A percentile compares a stretch with the other conserved stretches of the same genome.
These are phyloP conservation scores for Penicillium sp. DNA, from an alignment of 2,329 filamentous ascomycete genomes.

Conservation along the genomic window DNA sequence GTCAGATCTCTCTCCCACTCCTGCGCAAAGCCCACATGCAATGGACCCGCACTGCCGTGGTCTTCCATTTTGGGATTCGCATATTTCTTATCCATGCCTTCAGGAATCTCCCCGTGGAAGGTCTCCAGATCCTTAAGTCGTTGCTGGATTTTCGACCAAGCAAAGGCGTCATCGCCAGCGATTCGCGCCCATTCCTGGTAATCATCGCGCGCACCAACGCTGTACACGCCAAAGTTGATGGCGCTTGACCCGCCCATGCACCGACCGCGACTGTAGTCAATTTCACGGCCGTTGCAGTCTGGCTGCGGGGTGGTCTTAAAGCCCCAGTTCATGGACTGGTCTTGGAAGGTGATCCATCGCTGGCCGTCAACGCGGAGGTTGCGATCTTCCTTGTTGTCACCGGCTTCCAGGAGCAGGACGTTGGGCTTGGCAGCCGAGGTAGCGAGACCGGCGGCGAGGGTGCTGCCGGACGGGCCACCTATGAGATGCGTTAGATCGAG, in stretches of 20 bases:
- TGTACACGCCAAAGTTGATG: constrained; percentile 25
- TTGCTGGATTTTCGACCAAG: constrained; percentile 16
- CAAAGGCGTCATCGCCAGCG: constrained; percentile 16
- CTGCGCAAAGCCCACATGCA: constrained; percentile 19
- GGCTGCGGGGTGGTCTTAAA: constrained; percentile 51
- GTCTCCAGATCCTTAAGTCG: constrained; percentile 21
- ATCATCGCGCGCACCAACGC: constrained; percentile 22
- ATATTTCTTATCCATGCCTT: constrained; percentile 13
- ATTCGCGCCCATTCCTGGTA: constrained; percentile 25
- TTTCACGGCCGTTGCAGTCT: constrained; percentile 30
- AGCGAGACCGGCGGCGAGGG: constrained; percentile 55
- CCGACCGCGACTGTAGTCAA: constrained; percentile 21
- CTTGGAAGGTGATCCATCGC: constrained; percentile 52
- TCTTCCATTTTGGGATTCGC: constrained; percentile 11
- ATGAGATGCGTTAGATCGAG: neutral
- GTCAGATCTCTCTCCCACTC: constrained; percentile 24
- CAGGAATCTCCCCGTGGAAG: constrained; percentile 11
- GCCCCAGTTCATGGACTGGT: constrained; percentile 53
- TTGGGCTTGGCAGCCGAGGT: constrained; percentile 47
- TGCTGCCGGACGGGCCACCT: constrained; percentile 55
- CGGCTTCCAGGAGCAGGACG: constrained; percentile 61
- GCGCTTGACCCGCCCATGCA: constrained; percentile 21
- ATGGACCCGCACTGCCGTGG: constrained; percentile 15
- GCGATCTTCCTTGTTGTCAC: constrained; percentile 49
- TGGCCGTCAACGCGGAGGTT: constrained; percentile 52